phyloP scores from a whole-genome alignment of 192 early-diverging fungal genomes.

The Umbelopsis sp. region DNA sequence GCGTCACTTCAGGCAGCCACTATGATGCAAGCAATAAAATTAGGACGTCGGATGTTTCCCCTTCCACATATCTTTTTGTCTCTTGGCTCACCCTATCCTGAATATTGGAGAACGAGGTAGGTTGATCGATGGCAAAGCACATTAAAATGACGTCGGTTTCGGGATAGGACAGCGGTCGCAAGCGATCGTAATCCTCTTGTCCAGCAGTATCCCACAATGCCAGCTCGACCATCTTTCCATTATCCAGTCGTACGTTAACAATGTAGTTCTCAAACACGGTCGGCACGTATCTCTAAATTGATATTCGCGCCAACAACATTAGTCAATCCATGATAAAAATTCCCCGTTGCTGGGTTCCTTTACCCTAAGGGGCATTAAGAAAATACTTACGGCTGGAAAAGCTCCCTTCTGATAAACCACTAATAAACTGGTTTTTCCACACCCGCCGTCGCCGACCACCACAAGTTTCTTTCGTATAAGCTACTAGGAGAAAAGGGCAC shows the following conservation, averaged over 20 bases:
- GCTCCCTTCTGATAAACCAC: constrained; percentile 70
- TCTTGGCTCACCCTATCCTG: constrained; percentile 62
- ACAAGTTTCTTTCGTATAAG: constrained; percentile 66
- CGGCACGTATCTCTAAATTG: constrained; percentile 62
- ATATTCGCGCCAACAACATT: neutral
- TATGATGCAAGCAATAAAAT: constrained; percentile 9
- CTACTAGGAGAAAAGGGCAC: constrained; percentile 1
- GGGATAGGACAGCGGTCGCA: constrained; percentile 70
- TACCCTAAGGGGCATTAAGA: neutral
- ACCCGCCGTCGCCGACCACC: constrained; percentile 81
- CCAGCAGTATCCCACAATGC: constrained; percentile 78
- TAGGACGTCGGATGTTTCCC: neutral
- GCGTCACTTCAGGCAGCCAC: constrained; percentile 55
- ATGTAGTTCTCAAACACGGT: constrained; percentile 79
- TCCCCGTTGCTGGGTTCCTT: neutral
- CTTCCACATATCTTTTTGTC: neutral
- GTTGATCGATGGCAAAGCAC: constrained; percentile 67
- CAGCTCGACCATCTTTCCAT: constrained; percentile 59
- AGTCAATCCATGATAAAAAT: neutral
- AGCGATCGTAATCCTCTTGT: constrained; percentile 74
- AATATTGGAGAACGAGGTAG: constrained; percentile 77
- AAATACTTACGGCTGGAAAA: constrained; percentile 78
- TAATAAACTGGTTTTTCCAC: constrained; percentile 81
- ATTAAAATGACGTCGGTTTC: constrained; percentile 71
- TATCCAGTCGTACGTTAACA: constrained; percentile 57